Evolutionary conservation across 306 rosid genomes (phyloP).

Genomic region (Canavalia ensiformis): DNA sequence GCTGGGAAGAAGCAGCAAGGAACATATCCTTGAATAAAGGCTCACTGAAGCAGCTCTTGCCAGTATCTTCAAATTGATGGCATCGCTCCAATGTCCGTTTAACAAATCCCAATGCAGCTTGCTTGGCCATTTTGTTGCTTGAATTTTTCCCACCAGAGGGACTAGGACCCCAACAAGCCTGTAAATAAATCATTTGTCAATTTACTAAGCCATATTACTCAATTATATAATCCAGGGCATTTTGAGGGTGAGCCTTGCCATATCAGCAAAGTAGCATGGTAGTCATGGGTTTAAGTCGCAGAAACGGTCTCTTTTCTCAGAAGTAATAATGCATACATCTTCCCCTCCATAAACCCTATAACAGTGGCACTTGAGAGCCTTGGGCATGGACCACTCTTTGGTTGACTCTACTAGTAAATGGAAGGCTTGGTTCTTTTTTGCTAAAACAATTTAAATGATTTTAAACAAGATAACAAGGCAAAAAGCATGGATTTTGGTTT

Average conservation of each 20-base stretch:
- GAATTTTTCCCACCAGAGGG: constrained; percentile 87
- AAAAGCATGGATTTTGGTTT: constrained; percentile 5
- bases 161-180: constrained; percentile 85
- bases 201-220: constrained; percentile 44
- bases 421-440: constrained; percentile 4
- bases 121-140: constrained; percentile 89
- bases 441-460: constrained; percentile 30
- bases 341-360: background rate
- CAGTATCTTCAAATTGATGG: constrained; percentile 83
- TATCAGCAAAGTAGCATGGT: constrained; percentile 9
- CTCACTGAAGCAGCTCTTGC: constrained; percentile 92
- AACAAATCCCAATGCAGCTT: constrained; percentile 80
- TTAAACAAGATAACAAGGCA: constrained; percentile 20
- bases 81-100: constrained; percentile 86
- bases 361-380: constrained; percentile 3
- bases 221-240: constrained; percentile 27
- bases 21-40: constrained; percentile 75
- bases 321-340: constrained; percentile 8
- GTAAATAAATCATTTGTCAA: constrained; percentile 52
- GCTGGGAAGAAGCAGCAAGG: constrained; percentile 67
- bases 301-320: constrained; percentile 8
- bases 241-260: constrained; percentile 14
- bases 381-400: constrained; percentile 13
- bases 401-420: constrained; percentile 33
- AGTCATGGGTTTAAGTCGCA: constrained; percentile 7